Conservation (phyloP, 2,329 filamentous ascomycete genomes). For the Myriosclerotinia scirpicola region DNA sequence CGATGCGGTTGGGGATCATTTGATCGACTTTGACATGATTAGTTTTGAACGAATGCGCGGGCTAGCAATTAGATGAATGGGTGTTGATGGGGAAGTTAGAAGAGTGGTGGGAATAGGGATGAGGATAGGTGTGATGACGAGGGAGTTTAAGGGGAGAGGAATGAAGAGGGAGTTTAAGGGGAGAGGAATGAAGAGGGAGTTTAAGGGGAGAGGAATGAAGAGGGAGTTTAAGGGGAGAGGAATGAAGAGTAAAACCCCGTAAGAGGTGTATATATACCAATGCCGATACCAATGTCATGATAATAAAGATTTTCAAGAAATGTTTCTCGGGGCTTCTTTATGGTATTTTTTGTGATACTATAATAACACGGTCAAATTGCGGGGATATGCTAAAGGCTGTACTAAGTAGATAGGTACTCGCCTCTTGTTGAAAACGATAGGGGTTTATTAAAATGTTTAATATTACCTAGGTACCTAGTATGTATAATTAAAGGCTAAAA, state of each 20-base stretch:
- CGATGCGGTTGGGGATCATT: slow-evolving; percentile 3
- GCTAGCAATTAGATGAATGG: background rate
- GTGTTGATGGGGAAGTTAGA: background rate
- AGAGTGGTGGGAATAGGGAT: background rate
- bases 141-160: background rate
- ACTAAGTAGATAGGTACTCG: too few relatives aligned
- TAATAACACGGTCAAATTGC: background rate
- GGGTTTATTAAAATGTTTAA: too few relatives aligned
- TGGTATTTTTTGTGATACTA: background rate
- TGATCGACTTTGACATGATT: slow-evolving; percentile 17
- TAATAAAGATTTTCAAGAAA: slow-evolving; percentile 16
- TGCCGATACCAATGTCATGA: slow-evolving; percentile 16
- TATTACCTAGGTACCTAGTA: too few relatives aligned
- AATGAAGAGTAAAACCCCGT: background rate
- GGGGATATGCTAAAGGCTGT: background rate
- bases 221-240: background rate
- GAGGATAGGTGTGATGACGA: background rate
- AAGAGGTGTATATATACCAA: slow-evolving; percentile 17
- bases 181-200: too few relatives aligned
- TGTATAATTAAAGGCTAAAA: too few relatives aligned
- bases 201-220: too few relatives aligned
- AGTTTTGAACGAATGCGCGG: slow-evolving; percentile 5
- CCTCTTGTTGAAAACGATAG: too few relatives aligned
- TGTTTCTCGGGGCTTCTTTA: too few relatives aligned
- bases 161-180: too few relatives aligned